Evolutionary conservation across 202 grass and related monocot genomes (phyloP), one percentile per base, ranked within the genome.

Genomic region (Panicum virgatum): DNA sequence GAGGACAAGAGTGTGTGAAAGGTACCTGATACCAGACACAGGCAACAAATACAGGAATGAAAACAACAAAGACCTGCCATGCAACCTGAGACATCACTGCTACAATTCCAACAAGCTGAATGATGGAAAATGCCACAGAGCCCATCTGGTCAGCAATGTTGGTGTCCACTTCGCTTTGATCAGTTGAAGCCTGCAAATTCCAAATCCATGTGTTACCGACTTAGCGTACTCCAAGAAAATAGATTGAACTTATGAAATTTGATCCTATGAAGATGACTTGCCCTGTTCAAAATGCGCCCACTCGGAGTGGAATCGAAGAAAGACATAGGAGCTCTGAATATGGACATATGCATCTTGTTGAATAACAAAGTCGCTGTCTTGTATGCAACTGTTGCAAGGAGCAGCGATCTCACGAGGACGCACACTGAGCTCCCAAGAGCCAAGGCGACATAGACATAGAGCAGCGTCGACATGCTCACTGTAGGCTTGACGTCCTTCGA

Each of bases 241-340:
- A 18, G 34, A 34, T 34, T 62, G 15, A 62, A 62, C 29, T 62
- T 62, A 8, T 30, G 27, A 62, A 16, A 62, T 62, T 62, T 62
- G 29, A 32, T 62, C 29, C 5, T 3, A 62, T 70, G n/a, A 52
- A 75, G 27, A 44, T 66, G n/a, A 3, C 80, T 80, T 93, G 89
- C 90, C 75, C 93, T 90, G 39, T 85, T 96, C 37, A 96, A 85
- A 77, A 96, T 83, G 32, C 90, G 84, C 3, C 86, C 90, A 47
- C 88, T 91, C 18, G 93, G 93, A 58, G 88, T 93, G 54, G 90
- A 97, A 79, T 97, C 93, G 46, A 91, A 97, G 83, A 97, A 91
- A 69, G 75, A 83, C 93, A 97, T 97, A 2, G 90, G 81, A 32
- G 90, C 90, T 63, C 81, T 65, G 83, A 97, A 97, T 79, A 93